Evolutionary conservation across 345 rosid genomes (phyloP).

Genomic region (Rubroshorea leprosula): DNA sequence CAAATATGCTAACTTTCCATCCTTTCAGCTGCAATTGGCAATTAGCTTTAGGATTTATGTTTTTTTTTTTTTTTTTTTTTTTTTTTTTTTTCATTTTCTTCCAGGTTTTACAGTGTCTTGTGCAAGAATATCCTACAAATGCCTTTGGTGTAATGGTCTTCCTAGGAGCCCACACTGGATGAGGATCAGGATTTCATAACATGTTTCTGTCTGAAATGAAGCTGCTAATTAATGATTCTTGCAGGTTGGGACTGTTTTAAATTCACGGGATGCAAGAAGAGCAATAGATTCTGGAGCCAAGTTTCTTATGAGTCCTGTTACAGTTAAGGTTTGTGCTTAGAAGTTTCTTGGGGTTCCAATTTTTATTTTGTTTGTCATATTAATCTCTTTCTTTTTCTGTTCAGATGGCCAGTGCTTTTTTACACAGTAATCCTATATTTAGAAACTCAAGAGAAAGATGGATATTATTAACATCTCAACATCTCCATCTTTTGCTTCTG

Average conservation of each 20-base stretch:
- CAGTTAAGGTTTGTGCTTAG: slow-evolving; percentile 28
- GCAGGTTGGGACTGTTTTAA: slow-evolving; percentile 53
- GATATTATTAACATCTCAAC: background rate
- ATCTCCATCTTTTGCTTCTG: background rate
- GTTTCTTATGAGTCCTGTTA: slow-evolving; percentile 60
- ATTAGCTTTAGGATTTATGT: background rate
- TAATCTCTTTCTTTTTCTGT: background rate
- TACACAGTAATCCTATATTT: background rate
- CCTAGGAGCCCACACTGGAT: too few relatives aligned
- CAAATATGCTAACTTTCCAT: background rate
- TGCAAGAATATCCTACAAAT: slow-evolving; percentile 34
- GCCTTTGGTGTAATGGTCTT: slow-evolving; percentile 42
- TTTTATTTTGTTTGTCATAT: background rate
- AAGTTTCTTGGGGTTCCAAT: background rate
- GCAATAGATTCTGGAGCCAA: slow-evolving; percentile 46
- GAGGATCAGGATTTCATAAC: too few relatives aligned
- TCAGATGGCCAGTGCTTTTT: too few relatives aligned
- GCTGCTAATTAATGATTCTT: slow-evolving; percentile 5
- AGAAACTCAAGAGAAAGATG: background rate
- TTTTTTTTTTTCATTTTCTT: too few relatives aligned
- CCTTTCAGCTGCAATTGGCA: background rate
- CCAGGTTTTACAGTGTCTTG: slow-evolving; percentile 39
- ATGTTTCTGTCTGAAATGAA: background rate
- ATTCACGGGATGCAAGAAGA: slow-evolving; percentile 33
- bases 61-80: slow-evolving; percentile 1